phyloP scores from a whole-genome alignment of 352 stramenopile genomes.

The Phytopythium boreale region DNA sequence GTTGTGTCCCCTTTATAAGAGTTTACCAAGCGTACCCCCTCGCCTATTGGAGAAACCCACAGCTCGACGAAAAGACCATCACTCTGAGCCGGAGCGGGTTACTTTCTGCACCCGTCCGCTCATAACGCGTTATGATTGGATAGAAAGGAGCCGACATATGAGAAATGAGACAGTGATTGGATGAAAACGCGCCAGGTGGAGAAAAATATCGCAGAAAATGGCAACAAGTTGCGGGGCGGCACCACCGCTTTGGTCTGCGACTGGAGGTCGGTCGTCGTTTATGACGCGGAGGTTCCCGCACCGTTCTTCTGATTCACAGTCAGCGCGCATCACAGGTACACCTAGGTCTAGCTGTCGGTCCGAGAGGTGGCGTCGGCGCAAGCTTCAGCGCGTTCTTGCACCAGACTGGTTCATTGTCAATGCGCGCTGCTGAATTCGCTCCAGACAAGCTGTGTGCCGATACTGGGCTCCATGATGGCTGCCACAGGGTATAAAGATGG shows the following conservation, averaged over 20 bases:
- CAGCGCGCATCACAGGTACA: background rate
- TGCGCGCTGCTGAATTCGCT: too few species aligned
- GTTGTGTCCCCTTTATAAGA: background rate
- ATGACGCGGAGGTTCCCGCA: background rate
- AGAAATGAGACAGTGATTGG: slow-evolving; percentile 20
- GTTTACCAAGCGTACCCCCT: background rate
- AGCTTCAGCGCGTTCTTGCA: background rate
- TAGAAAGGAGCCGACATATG: slow-evolving; percentile 2
- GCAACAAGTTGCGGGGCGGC: background rate
- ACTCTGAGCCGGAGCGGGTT: background rate
- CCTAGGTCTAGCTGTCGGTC: background rate
- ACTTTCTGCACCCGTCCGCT: slow-evolving; percentile 9
- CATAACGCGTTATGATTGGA: background rate
- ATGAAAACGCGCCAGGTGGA: slow-evolving; percentile 1
- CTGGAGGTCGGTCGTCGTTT: background rate
- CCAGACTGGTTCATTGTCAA: background rate
- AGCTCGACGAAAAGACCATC: slow-evolving; percentile 21
- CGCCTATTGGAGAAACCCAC: slow-evolving; percentile 11
- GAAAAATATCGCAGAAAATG: slow-evolving; percentile 4
- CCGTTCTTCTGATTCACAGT: slow-evolving; percentile 2
- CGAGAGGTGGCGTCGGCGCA: background rate
- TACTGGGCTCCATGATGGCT: too few species aligned
- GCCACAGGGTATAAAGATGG: too few species aligned
- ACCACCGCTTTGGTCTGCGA: background rate
- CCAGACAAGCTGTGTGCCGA: too few species aligned